A percentile compares a stretch with the other conserved stretches of the same genome.
Evolutionary conservation across 2,329 filamentous ascomycete genomes (phyloP).

Genomic region (Fusarium poae): DNA sequence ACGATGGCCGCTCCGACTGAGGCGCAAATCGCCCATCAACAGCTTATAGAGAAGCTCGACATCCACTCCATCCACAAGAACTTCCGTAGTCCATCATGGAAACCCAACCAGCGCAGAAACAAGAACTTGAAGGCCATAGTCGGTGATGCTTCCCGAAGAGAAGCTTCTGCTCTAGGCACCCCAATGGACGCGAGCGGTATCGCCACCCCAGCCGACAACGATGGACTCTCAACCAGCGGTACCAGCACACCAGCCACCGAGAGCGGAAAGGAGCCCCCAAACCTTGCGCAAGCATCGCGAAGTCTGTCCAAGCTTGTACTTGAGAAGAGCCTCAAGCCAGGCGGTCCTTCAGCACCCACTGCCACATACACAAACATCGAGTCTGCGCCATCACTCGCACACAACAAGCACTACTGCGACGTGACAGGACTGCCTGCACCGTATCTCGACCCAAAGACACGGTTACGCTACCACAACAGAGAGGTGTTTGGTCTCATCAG

Average conservation of each 20-base stretch:
- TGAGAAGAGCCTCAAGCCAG: conserved; percentile 77
- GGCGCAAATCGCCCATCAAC: conserved; percentile 83
- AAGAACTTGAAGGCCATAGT: conserved; percentile 99
- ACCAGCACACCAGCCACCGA: conserved; percentile 67
- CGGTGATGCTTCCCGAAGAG: conserved; percentile 86
- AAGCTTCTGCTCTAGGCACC: conserved; percentile 87
- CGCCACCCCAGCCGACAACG: conserved; percentile 72
- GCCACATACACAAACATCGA: conserved; percentile 98
- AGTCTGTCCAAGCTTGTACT: conserved; percentile 89
- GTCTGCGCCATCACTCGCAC: conserved; percentile 87
- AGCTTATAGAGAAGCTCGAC: conserved; percentile 91
- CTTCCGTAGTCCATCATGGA: conserved; percentile 93
- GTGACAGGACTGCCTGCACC: conserved; percentile 92
- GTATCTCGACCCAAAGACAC: conserved; percentile 95
- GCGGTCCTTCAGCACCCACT: conserved; percentile 66
- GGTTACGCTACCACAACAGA: conserved; percentile 90
- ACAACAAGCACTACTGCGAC: conserved; percentile 93
- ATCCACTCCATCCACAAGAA: conserved; percentile 87
- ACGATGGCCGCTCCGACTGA: conserved; percentile 76
- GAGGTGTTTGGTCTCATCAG: conserved; percentile 91
- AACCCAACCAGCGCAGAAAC: conserved; percentile 93
- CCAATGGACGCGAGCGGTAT: conserved; percentile 81
- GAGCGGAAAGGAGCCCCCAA: conserved; percentile 65
- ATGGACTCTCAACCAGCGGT: conserved; percentile 69
- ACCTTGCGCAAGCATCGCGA: conserved; percentile 89